Percentiles rank a stretch among this genome's conserved stretches.
These are phyloP conservation scores for Calocybe indica DNA, from an alignment of 768 basidiomycete genomes.

Conservation along the genomic window DNA sequence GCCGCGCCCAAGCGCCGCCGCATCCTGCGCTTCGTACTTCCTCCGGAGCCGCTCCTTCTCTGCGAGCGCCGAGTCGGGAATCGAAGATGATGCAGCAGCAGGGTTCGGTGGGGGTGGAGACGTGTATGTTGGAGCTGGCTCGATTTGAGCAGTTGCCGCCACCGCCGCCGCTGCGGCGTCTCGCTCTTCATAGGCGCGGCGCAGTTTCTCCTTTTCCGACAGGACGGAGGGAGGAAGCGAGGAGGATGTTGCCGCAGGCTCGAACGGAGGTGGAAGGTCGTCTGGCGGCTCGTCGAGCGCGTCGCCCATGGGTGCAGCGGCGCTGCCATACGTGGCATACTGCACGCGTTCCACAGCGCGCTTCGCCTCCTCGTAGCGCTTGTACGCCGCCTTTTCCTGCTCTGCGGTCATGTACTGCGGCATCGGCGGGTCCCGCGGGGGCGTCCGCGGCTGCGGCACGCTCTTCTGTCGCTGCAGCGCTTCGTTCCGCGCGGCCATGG, in stretches of 20 bases:
- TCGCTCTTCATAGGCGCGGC: conserved; percentile 57
- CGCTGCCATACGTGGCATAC: conserved; percentile 19
- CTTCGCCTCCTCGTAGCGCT: conserved; percentile 65
- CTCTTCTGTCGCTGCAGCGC: conserved; percentile 10
- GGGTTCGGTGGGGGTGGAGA: conserved; percentile 20
- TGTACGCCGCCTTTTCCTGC: conserved; percentile 69
- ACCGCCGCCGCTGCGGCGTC: conserved; percentile 48
- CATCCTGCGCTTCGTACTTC: conserved; percentile 53
- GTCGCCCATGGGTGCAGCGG: conserved; percentile 43
- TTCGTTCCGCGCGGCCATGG: conserved; percentile 23
- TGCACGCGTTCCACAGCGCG: conserved; percentile 63
- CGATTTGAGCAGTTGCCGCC: conserved; percentile 8
- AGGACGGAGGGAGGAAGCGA: conserved; percentile 27
- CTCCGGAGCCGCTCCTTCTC: conserved; percentile 57
- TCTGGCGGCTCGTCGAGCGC: conserved; percentile 12
- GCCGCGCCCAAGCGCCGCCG: conserved; percentile 11
- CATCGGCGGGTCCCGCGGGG: conserved; percentile 13
- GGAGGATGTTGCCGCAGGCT: conserved; percentile 28
- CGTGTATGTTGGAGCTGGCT: background rate
- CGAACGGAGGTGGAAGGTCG: conserved; percentile 52
- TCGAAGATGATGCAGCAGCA: conserved; percentile 11
- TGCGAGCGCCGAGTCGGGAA: conserved; percentile 21
- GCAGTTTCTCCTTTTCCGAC: conserved; percentile 67
- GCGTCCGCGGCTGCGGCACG: conserved; percentile 3
- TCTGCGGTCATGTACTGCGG: conserved; percentile 59